Conservation (phyloP, 345 rosid genomes). For the Melaleuca quinquenervia region DNA sequence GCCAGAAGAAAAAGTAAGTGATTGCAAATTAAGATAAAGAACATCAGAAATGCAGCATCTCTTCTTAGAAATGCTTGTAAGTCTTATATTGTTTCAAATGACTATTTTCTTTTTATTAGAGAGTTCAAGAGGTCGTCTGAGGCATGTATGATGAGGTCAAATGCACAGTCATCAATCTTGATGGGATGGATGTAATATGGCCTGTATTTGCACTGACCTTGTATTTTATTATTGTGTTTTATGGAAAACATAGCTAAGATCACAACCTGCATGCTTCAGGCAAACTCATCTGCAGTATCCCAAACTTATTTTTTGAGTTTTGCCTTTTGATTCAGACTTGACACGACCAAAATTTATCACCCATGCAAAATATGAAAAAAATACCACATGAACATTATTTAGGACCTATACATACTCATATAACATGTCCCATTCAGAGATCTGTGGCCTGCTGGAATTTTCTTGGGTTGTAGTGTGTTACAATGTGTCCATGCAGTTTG, state of each 20-base stretch:
- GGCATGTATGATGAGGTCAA: background rate
- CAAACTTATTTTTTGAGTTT: background rate
- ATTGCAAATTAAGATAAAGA: background rate
- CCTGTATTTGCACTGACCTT: no score
- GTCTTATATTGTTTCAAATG: background rate
- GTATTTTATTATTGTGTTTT: no score
- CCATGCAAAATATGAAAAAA: no score
- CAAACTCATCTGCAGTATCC: background rate
- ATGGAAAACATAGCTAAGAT: no score
- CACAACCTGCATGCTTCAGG: no score
- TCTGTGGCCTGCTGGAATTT: no score
- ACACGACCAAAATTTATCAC: background rate
- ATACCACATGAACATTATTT: no score
- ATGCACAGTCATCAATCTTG: background rate
- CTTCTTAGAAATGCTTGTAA: background rate
- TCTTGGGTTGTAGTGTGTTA: background rate
- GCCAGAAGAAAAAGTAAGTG: background rate
- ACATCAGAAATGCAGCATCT: background rate
- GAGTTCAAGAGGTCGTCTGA: background rate
- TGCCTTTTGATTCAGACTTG: background rate
- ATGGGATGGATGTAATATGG: no score
- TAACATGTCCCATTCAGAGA: no score
- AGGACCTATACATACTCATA: no score
- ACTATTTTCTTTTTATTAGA: background rate
- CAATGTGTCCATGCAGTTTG: background rate